Evolutionary conservation across 2,329 filamentous ascomycete species (phyloP).

Genomic region (Pseudopyricularia javanii): DNA sequence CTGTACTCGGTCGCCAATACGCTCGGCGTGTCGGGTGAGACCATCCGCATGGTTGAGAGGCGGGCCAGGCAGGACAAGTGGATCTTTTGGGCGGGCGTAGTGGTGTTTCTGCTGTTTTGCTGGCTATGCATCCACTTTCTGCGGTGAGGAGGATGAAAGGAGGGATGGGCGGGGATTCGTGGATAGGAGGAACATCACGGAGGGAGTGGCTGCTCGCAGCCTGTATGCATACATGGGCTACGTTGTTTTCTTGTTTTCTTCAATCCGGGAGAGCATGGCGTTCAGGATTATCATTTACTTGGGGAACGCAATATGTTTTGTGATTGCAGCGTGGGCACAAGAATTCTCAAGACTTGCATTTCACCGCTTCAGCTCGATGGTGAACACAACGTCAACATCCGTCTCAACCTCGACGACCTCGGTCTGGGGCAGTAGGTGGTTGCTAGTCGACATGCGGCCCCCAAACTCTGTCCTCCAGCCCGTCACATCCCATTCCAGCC

Average conservation of each 20-base stretch:
- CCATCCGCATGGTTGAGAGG: slow-evolving; percentile 91
- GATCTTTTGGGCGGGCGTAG: slow-evolving; percentile 84
- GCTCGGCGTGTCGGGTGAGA: slow-evolving; percentile 84
- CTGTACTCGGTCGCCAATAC: slow-evolving; percentile 92
- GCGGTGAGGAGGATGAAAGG: slow-evolving; percentile 44
- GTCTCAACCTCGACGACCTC: slow-evolving; percentile 51
- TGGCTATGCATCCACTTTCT: slow-evolving; percentile 83
- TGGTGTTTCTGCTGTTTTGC: slow-evolving; percentile 83
- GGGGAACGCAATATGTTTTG: neutral
- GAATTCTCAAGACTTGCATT: neutral
- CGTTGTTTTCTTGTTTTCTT: neutral
- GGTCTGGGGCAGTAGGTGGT: slow-evolving; percentile 52
- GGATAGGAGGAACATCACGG: neutral
- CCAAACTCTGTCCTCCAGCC: slow-evolving; percentile 72
- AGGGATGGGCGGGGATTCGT: neutral
- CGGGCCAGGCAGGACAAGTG: slow-evolving; percentile 92
- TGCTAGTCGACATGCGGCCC: slow-evolving; percentile 66
- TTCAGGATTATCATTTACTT: neutral
- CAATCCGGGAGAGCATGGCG: neutral
- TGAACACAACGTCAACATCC: slow-evolving; percentile 58
- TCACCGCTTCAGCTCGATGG: slow-evolving; percentile 45
- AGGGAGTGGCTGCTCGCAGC: neutral
- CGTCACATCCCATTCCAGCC: slow-evolving; percentile 82
- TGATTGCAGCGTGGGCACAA: neutral
- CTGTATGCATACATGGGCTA: neutral